Evolutionary conservation across 805 yeast genomes (phyloP), one percentile per base, ranked within the genome.

Genomic region (Ogataea philodendri): DNA sequence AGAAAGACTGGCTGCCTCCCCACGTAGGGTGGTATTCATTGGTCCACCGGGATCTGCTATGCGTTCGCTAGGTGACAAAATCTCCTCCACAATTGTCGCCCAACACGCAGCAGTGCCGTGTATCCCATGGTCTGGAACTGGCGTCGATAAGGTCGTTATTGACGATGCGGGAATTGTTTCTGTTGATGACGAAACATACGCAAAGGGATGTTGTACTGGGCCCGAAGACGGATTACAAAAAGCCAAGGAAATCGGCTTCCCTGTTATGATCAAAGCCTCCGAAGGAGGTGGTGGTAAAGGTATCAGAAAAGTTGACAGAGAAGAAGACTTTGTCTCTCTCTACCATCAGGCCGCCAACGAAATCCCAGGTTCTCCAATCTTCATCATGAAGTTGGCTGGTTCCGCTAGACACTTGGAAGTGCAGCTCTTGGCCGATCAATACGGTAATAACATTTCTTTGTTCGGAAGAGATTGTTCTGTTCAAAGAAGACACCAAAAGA

Each of bases 241-340:
- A 60, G 98, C 98, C 42, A 76, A 72, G 52, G 62, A 74, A 55
- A 89, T 93, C 55, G 98, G 98, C 2, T 88, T 93, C 70, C 99
- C 99, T 20, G 95, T 93, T 36, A 93, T 93, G 99, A 81, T 93
- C 59, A 93, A 93, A 66, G 98, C 98, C 32, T 88, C 97, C 41
- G 99, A 93, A 78, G 99, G 99, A 72, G 99, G 99, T 66, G 99
- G 99, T 69, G 99, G 99, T 72, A 93, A 93, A 69, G 99, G 99
- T 76, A 93, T 93, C 63, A 83, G 99, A 71, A 88, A 88, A 66
- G 97, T 88, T 47, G 95, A 85, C 39, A 60, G 71, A 45, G 96
- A 84, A 62, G 80, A 78, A 46, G 84, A 88, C 54, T 93, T 93
- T 49, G 55, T 71, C 26, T 45, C 85, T 17, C 66, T 84, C 45